Base-by-base conservation (phyloP, 23 red algal genomes). In the Pyropia haitanensis region DNA sequence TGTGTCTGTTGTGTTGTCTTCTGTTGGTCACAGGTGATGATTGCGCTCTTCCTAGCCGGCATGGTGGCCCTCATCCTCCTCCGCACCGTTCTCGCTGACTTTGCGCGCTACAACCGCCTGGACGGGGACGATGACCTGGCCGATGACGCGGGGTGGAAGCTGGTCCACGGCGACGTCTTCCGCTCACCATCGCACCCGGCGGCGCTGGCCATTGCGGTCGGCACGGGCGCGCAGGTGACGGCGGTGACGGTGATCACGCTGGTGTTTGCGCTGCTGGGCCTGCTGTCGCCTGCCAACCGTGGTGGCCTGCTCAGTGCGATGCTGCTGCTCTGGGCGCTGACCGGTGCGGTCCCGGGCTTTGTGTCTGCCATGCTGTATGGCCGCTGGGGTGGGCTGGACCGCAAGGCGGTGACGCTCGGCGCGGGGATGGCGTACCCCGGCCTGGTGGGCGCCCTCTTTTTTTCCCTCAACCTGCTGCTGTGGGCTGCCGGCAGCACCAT, bases 201-300 rank as follows among this genome's bases (percentile, higher is more conserved):
- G 18, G 20, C 80, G 39, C 78, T 96, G 28, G 57, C 79, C 18
- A 73, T 96, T 48, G 81, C 80, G 29, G 72, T 89, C 1, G 91
- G 91, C 30, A 80, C 74, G 20, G 91, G 91, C 25, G 91, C 73
- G 21, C 91, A 96, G 79, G 56, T 96, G 34, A 49, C 89, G 19
- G 68, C 70, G 8, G 89, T 96, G 77, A 76, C 78, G 19, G 12
- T 75, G 18, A 51, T 85, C 51, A 88, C 83, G 26, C 65, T 79
- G 25, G 25, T 78, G 2, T 84, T 96, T 69, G 91, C 91, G 26
- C 71, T 88, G 13, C 20, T 82, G 55, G 91, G 91, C 29, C 89
- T 96, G 57, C 63, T 96, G 48, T 96, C 91, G 19, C 91, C 91
- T 10, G 91, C 91, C n/a, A 96, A 96, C 60, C 83, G 91, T 12